These are phyloP conservation scores for Myriangium duriaei DNA, from an alignment of 2,329 filamentous ascomycete genomes.

Conservation along the genomic window DNA sequence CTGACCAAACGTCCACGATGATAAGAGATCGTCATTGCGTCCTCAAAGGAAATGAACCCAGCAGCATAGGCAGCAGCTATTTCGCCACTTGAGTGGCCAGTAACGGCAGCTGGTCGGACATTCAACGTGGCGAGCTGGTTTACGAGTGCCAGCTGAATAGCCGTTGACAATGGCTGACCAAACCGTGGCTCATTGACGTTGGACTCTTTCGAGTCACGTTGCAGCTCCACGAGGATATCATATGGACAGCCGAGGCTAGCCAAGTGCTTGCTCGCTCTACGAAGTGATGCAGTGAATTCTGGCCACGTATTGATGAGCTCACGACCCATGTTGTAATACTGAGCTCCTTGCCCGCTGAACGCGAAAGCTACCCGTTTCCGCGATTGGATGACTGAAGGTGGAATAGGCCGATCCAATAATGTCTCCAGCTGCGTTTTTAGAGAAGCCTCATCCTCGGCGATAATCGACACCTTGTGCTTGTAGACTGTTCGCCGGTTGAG, in stretches of 20 bases:
- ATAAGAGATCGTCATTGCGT: conserved; percentile 17
- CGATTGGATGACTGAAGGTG: neutral
- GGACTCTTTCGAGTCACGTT: conserved; percentile 8
- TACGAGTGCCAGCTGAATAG: conserved; percentile 39
- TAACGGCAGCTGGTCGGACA: conserved; percentile 14
- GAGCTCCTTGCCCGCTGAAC: conserved; percentile 26
- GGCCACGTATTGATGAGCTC: conserved; percentile 15
- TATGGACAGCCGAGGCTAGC: conserved; percentile 14
- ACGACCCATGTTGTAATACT: conserved; percentile 19
- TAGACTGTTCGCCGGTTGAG: neutral
- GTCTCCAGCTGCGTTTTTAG: neutral
- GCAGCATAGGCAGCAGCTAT: conserved; percentile 22
- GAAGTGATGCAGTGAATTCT: conserved; percentile 14
- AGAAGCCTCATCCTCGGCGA: neutral
- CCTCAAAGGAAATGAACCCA: conserved; percentile 13
- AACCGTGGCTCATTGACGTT: conserved; percentile 21
- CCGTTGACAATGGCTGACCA: conserved; percentile 42
- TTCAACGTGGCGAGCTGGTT: conserved; percentile 23
- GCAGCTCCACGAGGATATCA: conserved; percentile 25
- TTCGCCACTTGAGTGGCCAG: conserved; percentile 23
- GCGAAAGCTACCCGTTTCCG: conserved; percentile 13
- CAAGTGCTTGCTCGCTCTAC: conserved; percentile 12
- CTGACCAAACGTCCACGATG: conserved; percentile 15
- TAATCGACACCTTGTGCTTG: neutral
- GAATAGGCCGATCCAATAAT: neutral